Evolutionary conservation across 2,329 filamentous ascomycete species (phyloP), one percentile per base, ranked within the genome.

Genomic region (Colletotrichum liriopes): DNA sequence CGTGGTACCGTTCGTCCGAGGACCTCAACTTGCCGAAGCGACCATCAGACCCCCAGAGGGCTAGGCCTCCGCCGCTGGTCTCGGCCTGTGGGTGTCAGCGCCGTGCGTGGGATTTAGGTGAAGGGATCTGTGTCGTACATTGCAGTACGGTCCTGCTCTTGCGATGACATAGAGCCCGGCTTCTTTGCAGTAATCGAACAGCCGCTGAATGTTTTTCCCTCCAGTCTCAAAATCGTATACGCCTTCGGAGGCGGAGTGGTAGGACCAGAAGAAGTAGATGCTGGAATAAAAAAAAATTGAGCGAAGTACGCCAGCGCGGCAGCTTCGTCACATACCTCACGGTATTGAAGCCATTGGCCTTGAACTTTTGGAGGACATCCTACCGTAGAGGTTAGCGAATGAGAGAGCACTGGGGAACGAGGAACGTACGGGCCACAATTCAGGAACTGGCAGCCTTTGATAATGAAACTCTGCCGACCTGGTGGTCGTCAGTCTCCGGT

Each of bases 281-380:
- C 93, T 71, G 16, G 8, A 7, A 5, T n/a, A 6, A 18, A 20
- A 4, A n/a, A 2, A 20, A 26, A 1, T 26, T 41, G 47, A 47
- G 45, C 9, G 23, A 5, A 18, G 20, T 26, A 35, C 6, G 37
- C n/a, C n/a, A 51, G 12, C 11, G n/a, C 0, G n/a, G 29, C 9
- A 18, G 14, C 26, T 26, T 4, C 37, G 6, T 14, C 18, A 37
- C 63, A 78, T 93, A 93, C 0, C 91, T 93, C 5, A 95, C 92
- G 62, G 90, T 88, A 76, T 93, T 95, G 83, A 94, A 96, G 0
- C 94, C 94, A 1, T 94, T 82, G 0, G 93, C 92, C 80, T 93
- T 95, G 80, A 96, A 90, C 82, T 97, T 97, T 77, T 96, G 92
- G 75, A 97, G 92, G 3, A 96, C 79, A 75, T 96, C 93, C 43